Evolutionary conservation across 2,329 filamentous ascomycete genomes (phyloP).

Genomic region (Sclerotinia glacialis): DNA sequence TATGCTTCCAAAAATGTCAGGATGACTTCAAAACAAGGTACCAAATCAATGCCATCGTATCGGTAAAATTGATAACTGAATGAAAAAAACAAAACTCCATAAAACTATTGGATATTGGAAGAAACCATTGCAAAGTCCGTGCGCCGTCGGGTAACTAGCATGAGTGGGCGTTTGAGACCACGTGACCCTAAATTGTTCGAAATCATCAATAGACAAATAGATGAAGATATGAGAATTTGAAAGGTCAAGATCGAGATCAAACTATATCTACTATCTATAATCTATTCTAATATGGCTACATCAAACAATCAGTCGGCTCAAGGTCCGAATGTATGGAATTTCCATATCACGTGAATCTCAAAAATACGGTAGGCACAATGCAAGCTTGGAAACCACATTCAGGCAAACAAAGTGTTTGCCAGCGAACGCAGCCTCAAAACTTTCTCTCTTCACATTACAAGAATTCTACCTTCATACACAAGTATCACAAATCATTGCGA

Average conservation of each 20-base stretch:
- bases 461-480: neutral
- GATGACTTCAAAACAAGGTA: neutral
- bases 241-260: neutral
- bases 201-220: neutral
- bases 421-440: conserved; percentile 9
- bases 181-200: neutral
- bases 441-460: conserved; percentile 12
- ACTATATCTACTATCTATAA: no score
- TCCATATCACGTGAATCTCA: neutral
- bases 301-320: no score
- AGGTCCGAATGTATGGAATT: neutral
- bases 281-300: neutral
- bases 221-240: neutral
- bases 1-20: neutral
- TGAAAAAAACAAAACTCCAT: neutral
- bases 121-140: neutral
- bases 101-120: neutral
- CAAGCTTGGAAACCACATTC: neutral
- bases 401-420: neutral
- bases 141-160: neutral
- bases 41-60: no score
- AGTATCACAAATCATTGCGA: conserved; percentile 10
- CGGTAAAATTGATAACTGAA: neutral
- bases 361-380: conserved; percentile 3
- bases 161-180: neutral